These are phyloP conservation scores for Mortierella sp. DNA, from an alignment of 371 early-diverging fungal species.

Conservation along the genomic window DNA sequence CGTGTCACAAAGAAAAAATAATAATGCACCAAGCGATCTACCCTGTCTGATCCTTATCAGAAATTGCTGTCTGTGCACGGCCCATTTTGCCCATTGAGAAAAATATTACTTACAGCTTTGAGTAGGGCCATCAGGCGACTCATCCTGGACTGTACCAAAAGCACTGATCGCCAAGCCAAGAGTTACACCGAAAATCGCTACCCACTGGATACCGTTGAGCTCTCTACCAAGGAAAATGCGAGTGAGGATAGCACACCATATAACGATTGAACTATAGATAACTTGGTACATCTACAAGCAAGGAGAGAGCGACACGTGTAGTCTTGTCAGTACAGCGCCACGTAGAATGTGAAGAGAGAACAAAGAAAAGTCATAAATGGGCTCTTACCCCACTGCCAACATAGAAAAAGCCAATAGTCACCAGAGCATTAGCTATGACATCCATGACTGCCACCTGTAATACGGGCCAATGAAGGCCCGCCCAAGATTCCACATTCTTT, in stretches of 20 bases:
- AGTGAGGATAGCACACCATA: constrained; percentile 82
- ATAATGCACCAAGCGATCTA: too few relatives aligned
- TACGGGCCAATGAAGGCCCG: constrained; percentile 63
- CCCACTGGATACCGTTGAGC: constrained; percentile 72
- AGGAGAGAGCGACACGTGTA: neutral
- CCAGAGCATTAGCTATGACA: constrained; percentile 75
- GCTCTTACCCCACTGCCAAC: constrained; percentile 79
- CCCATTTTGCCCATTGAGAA: neutral
- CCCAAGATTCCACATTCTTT: constrained; percentile 34
- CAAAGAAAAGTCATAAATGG: constrained; percentile 9
- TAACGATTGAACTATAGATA: constrained; percentile 80
- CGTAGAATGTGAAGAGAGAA: neutral
- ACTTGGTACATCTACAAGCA: constrained; percentile 79
- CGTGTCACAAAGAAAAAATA: constrained; percentile 12
- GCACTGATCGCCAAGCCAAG: constrained; percentile 77
- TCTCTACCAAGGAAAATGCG: constrained; percentile 69
- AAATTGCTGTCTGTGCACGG: neutral
- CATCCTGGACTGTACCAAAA: constrained; percentile 59
- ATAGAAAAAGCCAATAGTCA: constrained; percentile 79
- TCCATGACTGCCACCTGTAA: constrained; percentile 72
- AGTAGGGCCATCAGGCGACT: constrained; percentile 38
- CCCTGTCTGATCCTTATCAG: constrained; percentile 8
- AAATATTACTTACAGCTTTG: constrained; percentile 33
- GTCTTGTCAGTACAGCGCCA: neutral
- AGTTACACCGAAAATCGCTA: constrained; percentile 75